Evolutionary conservation across 83 land plant species (phyloP), one percentile per base, ranked within the genome.

Genomic region (Thuja plicata): DNA sequence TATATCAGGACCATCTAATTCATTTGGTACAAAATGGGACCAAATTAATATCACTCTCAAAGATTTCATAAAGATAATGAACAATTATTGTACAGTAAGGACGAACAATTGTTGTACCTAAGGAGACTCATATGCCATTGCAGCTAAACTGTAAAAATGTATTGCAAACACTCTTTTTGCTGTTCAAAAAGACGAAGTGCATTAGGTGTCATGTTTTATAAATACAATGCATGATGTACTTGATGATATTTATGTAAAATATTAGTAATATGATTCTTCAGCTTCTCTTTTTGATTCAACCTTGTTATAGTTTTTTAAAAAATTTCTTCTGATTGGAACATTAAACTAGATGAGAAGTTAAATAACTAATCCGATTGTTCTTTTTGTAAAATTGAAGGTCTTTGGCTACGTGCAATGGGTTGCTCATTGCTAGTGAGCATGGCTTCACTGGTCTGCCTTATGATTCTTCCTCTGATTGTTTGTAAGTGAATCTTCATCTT

Each of bases 361-460:
- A 46, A 40, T 46, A 13, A 13, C 50, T 46, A n/a, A 83, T 46
- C 50, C 46, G 85, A 3, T 46, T 45, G 54, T 83, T 82, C 13
- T 45, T 83, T 40, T 83, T 46, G n/a, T 45, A 83, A 45, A 45
- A 46, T 17, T 90, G 60, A 54, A 97, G 99, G 96, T 48, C 87
- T 96, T 19, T 98, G 99, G 99, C 16, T 94, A 79, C 91, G 89
- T 80, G 98, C 99, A 10, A 89, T 98, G 94, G 99, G 98, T 11
- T 93, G 99, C 88, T 98, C 99, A 78, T 90, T 98, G 88, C 92
- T 98, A 89, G 98, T 98, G 90, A 98, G 99, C 96, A 92, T 95
- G 98, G 99, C 99, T 87, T 98, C 99, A 17, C 94, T 98, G 27
- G 89, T 98, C 90, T 98, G 99, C 94, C 93, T 98, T 24, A 93